Evolutionary conservation across 257 asterid genomes (phyloP).

Genomic region (Ehretia macrophylla): DNA sequence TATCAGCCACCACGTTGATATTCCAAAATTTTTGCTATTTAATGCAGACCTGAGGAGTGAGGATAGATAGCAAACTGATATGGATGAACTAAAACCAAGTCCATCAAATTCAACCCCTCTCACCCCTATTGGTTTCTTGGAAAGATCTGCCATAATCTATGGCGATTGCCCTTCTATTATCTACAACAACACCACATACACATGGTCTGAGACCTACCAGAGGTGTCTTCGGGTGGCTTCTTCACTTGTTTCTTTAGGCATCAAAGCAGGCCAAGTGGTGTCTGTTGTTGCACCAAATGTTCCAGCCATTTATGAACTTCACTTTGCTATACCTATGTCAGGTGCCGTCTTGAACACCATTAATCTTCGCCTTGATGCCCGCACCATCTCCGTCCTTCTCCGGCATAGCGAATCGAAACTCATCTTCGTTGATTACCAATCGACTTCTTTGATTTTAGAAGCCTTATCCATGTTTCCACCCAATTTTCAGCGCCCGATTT

Average conservation of each 20-base stretch:
- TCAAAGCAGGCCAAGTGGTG: slow-evolving; percentile 49
- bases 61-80: no score
- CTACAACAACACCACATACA: slow-evolving; percentile 33
- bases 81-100: slow-evolving; percentile 2
- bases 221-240: slow-evolving; percentile 60
- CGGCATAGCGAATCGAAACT: slow-evolving; percentile 54
- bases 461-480: slow-evolving; percentile 50
- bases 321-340: slow-evolving; percentile 75
- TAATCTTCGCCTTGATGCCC: slow-evolving; percentile 68
- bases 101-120: slow-evolving; percentile 50
- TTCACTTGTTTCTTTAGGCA: slow-evolving; percentile 42
- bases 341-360: slow-evolving; percentile 61
- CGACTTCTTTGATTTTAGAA: slow-evolving; percentile 33
- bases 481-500: slow-evolving; percentile 25
- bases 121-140: slow-evolving; percentile 53
- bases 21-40: no score
- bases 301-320: slow-evolving; percentile 83
- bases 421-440: slow-evolving; percentile 52
- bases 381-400: slow-evolving; percentile 54
- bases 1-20: no score
- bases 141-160: slow-evolving; percentile 55
- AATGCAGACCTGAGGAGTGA: no score
- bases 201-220: slow-evolving; percentile 54
- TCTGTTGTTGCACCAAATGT: slow-evolving; percentile 64
- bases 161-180: slow-evolving; percentile 54